Conservation (phyloP, 2,329 filamentous ascomycete species). For the Diatrype stigma region DNA sequence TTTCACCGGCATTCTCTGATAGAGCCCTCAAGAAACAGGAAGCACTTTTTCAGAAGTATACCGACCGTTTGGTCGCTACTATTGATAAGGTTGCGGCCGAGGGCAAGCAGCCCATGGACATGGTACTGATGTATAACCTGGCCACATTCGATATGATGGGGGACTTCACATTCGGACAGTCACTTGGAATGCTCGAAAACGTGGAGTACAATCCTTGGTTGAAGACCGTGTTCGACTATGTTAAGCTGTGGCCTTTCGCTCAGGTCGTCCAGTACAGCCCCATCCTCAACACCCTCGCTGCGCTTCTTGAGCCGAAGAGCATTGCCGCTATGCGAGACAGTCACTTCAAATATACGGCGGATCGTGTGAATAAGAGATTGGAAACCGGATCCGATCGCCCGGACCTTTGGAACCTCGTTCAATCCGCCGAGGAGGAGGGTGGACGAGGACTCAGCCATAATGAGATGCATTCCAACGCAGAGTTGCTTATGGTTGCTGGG, state of each 20-base stretch:
- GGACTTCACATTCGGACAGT: slow-evolving; percentile 17
- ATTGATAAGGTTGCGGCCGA: slow-evolving; percentile 25
- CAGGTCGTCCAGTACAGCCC: slow-evolving; percentile 11
- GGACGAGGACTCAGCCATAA: slow-evolving; percentile 6
- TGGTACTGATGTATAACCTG: slow-evolving; percentile 16
- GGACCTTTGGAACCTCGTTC: slow-evolving; percentile 18
- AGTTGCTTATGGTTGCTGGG: slow-evolving; percentile 8
- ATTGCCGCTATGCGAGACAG: slow-evolving; percentile 10
- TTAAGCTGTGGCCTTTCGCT: slow-evolving; percentile 16
- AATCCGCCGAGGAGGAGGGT: slow-evolving; percentile 8
- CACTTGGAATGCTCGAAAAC: slow-evolving; percentile 11
- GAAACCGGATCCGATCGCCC: slow-evolving; percentile 14
- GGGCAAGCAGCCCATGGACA: slow-evolving; percentile 10
- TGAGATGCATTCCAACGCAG: slow-evolving; percentile 13
- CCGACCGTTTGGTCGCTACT: slow-evolving; percentile 32
- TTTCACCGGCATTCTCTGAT: slow-evolving; percentile 18
- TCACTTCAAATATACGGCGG: slow-evolving; percentile 13
- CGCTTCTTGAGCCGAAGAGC: slow-evolving; percentile 15
- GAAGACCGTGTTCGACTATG: slow-evolving; percentile 15
- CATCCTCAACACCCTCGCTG: slow-evolving; percentile 14
- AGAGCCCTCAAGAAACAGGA: slow-evolving; percentile 15
- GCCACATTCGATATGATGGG: slow-evolving; percentile 19
- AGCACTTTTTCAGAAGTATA: slow-evolving; percentile 30
- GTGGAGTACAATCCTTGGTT: slow-evolving; percentile 19
- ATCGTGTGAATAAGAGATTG: slow-evolving; percentile 23